These are phyloP conservation scores for Nidularia pulvinata DNA, from an alignment of 768 basidiomycete species.

Conservation along the genomic window DNA sequence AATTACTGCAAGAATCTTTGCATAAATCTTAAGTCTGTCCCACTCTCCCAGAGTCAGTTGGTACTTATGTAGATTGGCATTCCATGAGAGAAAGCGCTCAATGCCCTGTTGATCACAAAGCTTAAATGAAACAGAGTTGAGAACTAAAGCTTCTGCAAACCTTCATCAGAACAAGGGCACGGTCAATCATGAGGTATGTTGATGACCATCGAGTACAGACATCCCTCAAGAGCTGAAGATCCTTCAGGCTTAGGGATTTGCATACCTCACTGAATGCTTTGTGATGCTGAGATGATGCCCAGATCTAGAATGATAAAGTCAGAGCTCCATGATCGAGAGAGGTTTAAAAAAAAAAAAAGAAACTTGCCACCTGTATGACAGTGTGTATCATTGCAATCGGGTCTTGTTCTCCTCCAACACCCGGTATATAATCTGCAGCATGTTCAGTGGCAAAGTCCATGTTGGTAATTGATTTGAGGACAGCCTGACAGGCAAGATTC, in stretches of 20 bases:
- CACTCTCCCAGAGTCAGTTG: too few relatives aligned
- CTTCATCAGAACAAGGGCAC: background rate
- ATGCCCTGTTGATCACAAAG: too few relatives aligned
- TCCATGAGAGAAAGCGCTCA: too few relatives aligned
- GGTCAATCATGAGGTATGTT: background rate
- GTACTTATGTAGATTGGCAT: too few relatives aligned
- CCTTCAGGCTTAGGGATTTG: background rate
- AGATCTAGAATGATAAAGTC: background rate
- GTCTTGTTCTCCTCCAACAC: background rate
- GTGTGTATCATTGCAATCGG: background rate
- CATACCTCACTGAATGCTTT: background rate
- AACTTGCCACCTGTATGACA: background rate
- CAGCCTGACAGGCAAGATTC: background rate
- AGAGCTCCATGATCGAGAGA: background rate
- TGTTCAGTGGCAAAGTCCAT: background rate
- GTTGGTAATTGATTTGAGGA: background rate
- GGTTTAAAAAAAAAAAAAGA: too few relatives aligned
- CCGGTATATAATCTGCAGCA: background rate
- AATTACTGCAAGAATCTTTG: too few relatives aligned
- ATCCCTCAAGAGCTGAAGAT: background rate
- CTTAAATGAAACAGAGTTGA: too few relatives aligned
- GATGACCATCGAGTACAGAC: conserved; percentile 3
- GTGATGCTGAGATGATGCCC: background rate
- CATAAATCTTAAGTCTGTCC: too few relatives aligned
- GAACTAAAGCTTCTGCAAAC: too few relatives aligned